phyloP scores from a whole-genome alignment of 1,284 basidiomycete species.

The Ustilago xerochloae region DNA sequence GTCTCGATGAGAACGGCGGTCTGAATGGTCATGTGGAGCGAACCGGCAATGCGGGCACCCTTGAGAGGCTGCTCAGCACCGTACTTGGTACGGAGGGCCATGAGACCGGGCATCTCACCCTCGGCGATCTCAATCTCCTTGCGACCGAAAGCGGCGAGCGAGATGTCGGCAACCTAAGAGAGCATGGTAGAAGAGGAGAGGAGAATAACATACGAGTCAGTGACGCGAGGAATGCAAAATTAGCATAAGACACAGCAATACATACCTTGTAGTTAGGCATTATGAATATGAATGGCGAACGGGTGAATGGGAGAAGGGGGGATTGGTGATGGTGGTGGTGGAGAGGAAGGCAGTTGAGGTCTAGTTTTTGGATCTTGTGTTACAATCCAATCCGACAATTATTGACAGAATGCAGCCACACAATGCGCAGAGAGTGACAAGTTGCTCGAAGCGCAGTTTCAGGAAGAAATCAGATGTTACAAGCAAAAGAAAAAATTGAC shows the following conservation, averaged over 20 bases:
- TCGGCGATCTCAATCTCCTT: conserved; percentile 99
- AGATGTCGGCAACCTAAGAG: conserved; percentile 78
- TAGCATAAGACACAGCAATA: not conserved
- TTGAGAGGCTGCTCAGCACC: conserved; percentile 84
- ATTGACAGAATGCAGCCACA: conserved; percentile 17
- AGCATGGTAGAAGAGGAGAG: not conserved
- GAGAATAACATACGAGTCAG: not conserved
- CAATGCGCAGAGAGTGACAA: not conserved
- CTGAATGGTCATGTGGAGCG: conserved; percentile 83
- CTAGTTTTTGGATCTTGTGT: no score
- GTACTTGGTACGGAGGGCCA: conserved; percentile 74
- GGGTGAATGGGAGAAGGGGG: not conserved
- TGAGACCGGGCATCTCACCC: conserved; percentile 68
- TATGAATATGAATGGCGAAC: conserved; percentile 3
- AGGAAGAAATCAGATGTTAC: conserved; percentile 30
- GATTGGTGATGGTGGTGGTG: conserved; percentile 23
- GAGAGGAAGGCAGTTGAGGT: conserved; percentile 12
- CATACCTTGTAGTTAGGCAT: conserved; percentile 63
- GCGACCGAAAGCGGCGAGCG: conserved; percentile 94
- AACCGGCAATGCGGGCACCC: conserved; percentile 93
- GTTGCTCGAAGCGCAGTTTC: not conserved
- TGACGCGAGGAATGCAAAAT: not conserved
- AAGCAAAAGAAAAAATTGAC: conserved; percentile 7
- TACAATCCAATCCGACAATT: no score
- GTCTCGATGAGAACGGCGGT: conserved; percentile 72